Base-by-base conservation (phyloP, 2,329 filamentous ascomycete genomes). In the Fusarium temperatum region DNA sequence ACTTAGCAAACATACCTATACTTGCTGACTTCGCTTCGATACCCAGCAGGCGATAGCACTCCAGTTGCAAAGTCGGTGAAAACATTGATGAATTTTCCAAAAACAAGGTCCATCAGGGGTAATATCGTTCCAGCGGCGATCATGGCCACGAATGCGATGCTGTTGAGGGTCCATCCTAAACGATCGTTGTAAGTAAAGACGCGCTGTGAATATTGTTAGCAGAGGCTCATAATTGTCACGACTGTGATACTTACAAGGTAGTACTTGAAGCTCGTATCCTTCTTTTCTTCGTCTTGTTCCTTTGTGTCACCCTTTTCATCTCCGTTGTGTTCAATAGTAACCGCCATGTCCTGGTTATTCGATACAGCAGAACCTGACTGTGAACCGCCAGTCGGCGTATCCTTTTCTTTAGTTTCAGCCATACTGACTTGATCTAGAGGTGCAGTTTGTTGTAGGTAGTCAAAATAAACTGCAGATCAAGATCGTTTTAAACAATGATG, bases 41-140 rank as follows among this genome's bases (percentile, higher is more conserved):
- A 91, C 13, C 84, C 78, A 4, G 81, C 82, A 26, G 86, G 82
- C 5, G 83, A 82, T 14, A 84, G 75, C 30, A 79, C 55, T 20
- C 85, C 85, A 0, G 81, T 81, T 63, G 87, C 88, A 77, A 90
- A 92, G n/a, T 82, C 80, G 59, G 86, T 89, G 74, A 91, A 91
- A 14, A 85, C 82, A 13, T 87, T 87, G 51, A 90, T 85, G 39
- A 87, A 84, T 42, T 81, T 80, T 73, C 89, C 89, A 77, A 91
- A 89, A 12, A 91, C 83, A 44, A 91, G 82, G 42, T 89, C 88
- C 88, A 91, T 90, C 39, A 90, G 74, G 0, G 88, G 89, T 12
- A 89, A 73, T 17, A 81, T 75, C 5, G 79, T 79, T 50, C 84
- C 84, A 2, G 83, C 73, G 13, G 77, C 81, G 24, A 85, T 75